These are phyloP conservation scores for Calonectria honghensis DNA, from an alignment of 2,329 filamentous ascomycete species.

Conservation along the genomic window DNA sequence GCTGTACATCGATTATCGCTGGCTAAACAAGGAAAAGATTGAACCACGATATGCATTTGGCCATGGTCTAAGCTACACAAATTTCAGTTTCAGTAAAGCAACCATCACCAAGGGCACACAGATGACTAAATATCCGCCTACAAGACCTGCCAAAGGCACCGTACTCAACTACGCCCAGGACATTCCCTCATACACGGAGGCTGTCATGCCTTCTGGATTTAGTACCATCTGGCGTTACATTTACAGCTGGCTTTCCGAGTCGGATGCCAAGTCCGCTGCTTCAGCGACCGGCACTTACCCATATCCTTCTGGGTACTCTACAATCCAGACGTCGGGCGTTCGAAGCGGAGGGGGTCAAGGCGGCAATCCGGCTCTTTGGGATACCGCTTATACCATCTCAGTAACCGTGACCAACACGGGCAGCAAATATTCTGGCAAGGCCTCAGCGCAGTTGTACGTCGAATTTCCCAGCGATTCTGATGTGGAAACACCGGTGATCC, in stretches of 20 bases:
- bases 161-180: constrained; percentile 67
- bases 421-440: constrained; percentile 63
- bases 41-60: constrained; percentile 90
- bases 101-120: constrained; percentile 67
- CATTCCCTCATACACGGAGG: constrained; percentile 72
- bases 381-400: constrained; percentile 64
- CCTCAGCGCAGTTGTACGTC: constrained; percentile 68
- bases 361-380: constrained; percentile 80
- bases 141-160: constrained; percentile 61
- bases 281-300: constrained; percentile 67
- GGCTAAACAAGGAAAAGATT: constrained; percentile 87
- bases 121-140: constrained; percentile 63
- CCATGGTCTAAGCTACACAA: constrained; percentile 88
- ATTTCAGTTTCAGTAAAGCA: constrained; percentile 76
- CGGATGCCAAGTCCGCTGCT: constrained; percentile 64
- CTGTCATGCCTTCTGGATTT: constrained; percentile 76
- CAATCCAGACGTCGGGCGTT: constrained; percentile 60
- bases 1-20: constrained; percentile 91
- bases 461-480: constrained; percentile 61
- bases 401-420: constrained; percentile 74
- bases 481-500: constrained; percentile 79
- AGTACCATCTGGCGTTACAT: constrained; percentile 78
- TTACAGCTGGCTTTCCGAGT: constrained; percentile 78
- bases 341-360: constrained; percentile 81
- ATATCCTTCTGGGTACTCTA: constrained; percentile 81